These are phyloP conservation scores for Colletotrichum graminicola DNA, from an alignment of 2,329 filamentous ascomycete genomes.

Conservation along the genomic window DNA sequence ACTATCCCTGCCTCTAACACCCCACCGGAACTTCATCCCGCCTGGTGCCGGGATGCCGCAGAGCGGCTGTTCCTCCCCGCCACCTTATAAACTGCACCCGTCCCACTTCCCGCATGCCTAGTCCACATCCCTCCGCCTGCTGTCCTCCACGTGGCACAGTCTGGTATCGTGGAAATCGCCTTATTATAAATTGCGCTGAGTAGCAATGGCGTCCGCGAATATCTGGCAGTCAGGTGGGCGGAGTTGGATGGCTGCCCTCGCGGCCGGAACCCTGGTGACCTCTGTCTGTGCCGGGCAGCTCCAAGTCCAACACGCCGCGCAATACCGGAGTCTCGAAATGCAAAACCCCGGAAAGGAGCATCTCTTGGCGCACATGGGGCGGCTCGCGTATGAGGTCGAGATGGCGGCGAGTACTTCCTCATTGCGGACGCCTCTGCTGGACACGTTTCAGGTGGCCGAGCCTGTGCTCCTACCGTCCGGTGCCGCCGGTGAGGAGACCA, in stretches of 20 bases:
- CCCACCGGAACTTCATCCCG: constrained; percentile 6
- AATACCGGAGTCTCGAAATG: not conserved
- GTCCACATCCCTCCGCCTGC: too few relatives aligned
- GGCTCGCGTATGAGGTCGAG: constrained; percentile 27
- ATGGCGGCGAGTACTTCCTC: not conserved
- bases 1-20: too few relatives aligned
- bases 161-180: not conserved
- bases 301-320: constrained; percentile 16
- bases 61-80: not conserved
- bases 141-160: not conserved
- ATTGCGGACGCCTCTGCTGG: constrained; percentile 50
- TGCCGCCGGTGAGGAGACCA: constrained; percentile 14
- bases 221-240: not conserved
- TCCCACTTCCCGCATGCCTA: not conserved
- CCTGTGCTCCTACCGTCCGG: constrained; percentile 69
- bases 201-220: too few relatives aligned
- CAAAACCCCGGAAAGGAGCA: constrained; percentile 4
- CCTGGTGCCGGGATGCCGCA: not conserved
- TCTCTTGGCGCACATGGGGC: constrained; percentile 14
- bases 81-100: not conserved
- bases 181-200: not conserved
- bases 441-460: constrained; percentile 77
- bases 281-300: constrained; percentile 4
- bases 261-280: constrained; percentile 7
- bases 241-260: not conserved